Evolutionary conservation across 305 asterid species (phyloP), one percentile per base, ranked within the genome.

Genomic region (Plantago lanceolata): DNA sequence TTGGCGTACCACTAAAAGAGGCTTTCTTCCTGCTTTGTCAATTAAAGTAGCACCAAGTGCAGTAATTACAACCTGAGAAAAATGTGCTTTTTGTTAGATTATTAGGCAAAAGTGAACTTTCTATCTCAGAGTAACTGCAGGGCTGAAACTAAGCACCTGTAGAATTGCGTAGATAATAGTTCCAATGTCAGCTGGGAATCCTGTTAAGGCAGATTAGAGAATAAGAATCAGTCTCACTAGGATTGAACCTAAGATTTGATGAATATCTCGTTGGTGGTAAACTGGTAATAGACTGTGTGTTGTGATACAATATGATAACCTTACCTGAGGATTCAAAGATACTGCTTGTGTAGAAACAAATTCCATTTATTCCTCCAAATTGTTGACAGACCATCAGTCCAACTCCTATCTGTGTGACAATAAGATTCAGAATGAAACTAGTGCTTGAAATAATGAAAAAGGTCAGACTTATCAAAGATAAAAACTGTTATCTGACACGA

Each of bases 381-480:
- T 93, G 99, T 71, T 93, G 99, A 71, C 82, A 81, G 35, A 90
- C 86, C 96, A 93, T 93, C 19, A 93, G 91, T 13, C 99, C 99
- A n/a, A 93, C 88, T 73, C 96, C 99, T 51, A 93, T 85, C 99
- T 93, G 83, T 64, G 37, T 5, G 13, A 48, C 4, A 33, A 8
- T 65, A 47, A 28, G 35, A 47, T 65, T 31, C 31, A 35, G 14
- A 35, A 19, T 50, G 35, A 26, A 48, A 60, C 55, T 68, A 48
- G 61, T 55, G 50, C 48, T 26, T 28, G 15, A 48, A 52, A 49
- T 33, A 11, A 14, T 19, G 14, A 12, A 52, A 37, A 15, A 19
- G 8, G 8, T 13, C 16, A 43, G 35, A 29, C 13, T 29, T 20
- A 2, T 15, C 12, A 9, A 16, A 47, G 24, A 50, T 2, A 0